Conservation (phyloP, 225 moss, liverwort and hornwort genomes). For the Anthoceros angustus region DNA sequence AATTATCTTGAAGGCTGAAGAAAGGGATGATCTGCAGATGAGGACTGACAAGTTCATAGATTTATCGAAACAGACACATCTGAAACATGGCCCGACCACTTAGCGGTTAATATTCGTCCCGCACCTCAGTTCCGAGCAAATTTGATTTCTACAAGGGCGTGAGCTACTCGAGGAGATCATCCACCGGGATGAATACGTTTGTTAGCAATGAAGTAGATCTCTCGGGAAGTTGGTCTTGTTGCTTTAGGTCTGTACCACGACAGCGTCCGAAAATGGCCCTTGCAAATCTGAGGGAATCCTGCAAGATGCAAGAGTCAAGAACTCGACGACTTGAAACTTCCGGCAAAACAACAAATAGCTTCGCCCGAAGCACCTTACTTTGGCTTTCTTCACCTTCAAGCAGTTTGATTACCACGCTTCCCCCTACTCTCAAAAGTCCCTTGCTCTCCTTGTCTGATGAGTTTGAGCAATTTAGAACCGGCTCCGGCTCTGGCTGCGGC, state of each 20-base stretch:
- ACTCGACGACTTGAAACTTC: not conserved
- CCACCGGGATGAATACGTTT: not conserved
- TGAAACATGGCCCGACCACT: too few species aligned
- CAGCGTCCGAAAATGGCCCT: slow-evolving; percentile 48
- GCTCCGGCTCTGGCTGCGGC: too few species aligned
- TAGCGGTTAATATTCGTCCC: too few species aligned
- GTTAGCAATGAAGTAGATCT: slow-evolving; percentile 76
- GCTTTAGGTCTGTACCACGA: slow-evolving; percentile 80
- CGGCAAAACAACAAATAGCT: not conserved
- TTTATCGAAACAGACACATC: too few species aligned
- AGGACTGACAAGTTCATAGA: too few species aligned
- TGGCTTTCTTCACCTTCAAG: slow-evolving; percentile 90
- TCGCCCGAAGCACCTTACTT: slow-evolving; percentile 25
- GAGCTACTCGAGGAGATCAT: not conserved
- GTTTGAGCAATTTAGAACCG: not conserved
- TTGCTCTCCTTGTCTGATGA: slow-evolving; percentile 7
- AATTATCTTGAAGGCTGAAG: too few species aligned
- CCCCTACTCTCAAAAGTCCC: slow-evolving; percentile 61
- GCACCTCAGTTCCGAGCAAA: too few species aligned
- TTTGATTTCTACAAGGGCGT: too few species aligned
- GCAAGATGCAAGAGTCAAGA: slow-evolving; percentile 2
- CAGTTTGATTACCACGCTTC: slow-evolving; percentile 72
- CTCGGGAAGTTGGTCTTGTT: slow-evolving; percentile 60
- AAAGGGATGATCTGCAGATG: too few species aligned
- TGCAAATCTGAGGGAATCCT: slow-evolving; percentile 59